These are phyloP conservation scores for Colletotrichum incanum DNA, from an alignment of 2,329 filamentous ascomycete species.

Conservation along the genomic window DNA sequence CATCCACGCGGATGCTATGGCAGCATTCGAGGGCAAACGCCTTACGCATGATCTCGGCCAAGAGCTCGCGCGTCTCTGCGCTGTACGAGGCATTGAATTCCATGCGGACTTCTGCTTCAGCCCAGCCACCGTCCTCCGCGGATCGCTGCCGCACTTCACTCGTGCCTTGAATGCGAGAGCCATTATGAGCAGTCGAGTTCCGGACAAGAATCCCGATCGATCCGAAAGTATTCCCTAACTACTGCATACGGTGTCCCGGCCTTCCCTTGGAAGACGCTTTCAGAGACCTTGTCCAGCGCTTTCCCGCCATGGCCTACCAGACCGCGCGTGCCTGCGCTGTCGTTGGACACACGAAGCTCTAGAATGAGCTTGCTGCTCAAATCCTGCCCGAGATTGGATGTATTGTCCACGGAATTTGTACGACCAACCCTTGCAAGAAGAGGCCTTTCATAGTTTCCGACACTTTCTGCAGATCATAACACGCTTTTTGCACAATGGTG, in stretches of 20 bases:
- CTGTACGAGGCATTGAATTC: constrained; percentile 11
- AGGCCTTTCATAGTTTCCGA: no score
- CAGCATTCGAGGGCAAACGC: neutral
- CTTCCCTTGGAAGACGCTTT: constrained; percentile 55
- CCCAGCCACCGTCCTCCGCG: constrained; percentile 3
- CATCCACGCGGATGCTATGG: neutral
- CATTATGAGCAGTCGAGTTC: constrained; percentile 56
- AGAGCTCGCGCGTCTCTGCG: constrained; percentile 13
- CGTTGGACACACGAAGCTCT: constrained; percentile 55
- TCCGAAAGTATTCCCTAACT: constrained; percentile 51
- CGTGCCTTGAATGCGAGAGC: constrained; percentile 50
- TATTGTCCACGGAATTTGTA: constrained; percentile 14
- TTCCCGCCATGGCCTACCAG: constrained; percentile 55
- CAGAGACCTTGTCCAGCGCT: constrained; percentile 50
- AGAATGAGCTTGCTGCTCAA: constrained; percentile 50
- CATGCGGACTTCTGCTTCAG: constrained; percentile 7
- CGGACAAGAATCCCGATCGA: constrained; percentile 42
- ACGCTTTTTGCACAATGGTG: neutral
- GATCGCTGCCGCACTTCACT: constrained; percentile 11
- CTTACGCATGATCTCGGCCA: neutral
- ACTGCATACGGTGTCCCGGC: constrained; percentile 61
- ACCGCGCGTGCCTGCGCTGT: constrained; percentile 59
- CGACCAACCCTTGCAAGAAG: no score
- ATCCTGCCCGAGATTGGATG: constrained; percentile 49
- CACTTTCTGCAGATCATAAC: no score